Base-by-base conservation (phyloP, 148 eudicot species). In the Fagopyrum tataricum region DNA sequence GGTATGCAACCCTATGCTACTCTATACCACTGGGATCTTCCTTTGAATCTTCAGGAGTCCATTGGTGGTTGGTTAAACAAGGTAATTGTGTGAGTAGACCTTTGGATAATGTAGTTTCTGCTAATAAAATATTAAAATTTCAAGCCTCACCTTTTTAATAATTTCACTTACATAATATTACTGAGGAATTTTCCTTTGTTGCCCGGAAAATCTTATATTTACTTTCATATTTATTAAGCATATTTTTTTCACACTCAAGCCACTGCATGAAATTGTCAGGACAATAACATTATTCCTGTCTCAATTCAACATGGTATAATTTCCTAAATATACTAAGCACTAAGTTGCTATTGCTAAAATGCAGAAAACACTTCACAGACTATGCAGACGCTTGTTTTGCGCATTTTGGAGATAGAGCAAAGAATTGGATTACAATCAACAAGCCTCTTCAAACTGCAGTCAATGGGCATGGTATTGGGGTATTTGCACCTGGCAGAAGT, bases 11-110 rank as follows among this genome's bases (percentile, higher is more conserved):
- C 97, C 53, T 91, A 72, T 81, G 84, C 77, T 46, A 91, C 97
- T 71, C 78, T 89, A 73, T 89, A 87, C 76, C 97, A 91, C 75
- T 91, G 97, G 97, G 97, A 91, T 85, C 90, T 91, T 82, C 97
- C 97, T 53, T 79, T 84, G 64, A 81, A 85, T 79, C 93, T 91
- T 79, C 76, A 87, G 53, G 87, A 91, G 79, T 77, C 87, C n/a
- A 81, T 85, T 53, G 97, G 83, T 73, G 93, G 97, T 59, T 91
- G 97, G 93, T 70, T 84, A 77, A 83, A 80, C 80, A 79, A 84
- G 80, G 79, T 87, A 70, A 80, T 89, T 61, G 93, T 80, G 93
- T 91, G 82, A 87, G 93, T 79, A 62, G 41, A 18, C 31, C 56
- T n/a, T n/a, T 40, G 48, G 6, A 7, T 21, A 8, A 75, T 11